Conservation (phyloP, 2,329 filamentous ascomycete species). For the Pyrenophora graminea region DNA sequence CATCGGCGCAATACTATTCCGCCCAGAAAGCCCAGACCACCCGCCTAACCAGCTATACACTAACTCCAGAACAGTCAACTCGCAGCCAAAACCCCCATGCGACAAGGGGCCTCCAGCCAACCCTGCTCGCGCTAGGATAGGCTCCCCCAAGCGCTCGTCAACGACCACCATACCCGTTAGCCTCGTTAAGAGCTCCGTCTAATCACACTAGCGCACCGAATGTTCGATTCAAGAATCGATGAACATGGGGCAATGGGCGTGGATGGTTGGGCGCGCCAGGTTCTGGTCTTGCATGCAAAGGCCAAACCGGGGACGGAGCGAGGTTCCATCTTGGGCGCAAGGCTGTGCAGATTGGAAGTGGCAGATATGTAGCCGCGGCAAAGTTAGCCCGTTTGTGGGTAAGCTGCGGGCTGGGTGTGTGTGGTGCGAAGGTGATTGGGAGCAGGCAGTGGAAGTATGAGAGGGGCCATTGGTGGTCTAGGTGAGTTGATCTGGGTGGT, state of each 20-base stretch:
- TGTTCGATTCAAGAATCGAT: conserved; percentile 13
- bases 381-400: conserved; percentile 11
- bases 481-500: no score
- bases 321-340: not conserved
- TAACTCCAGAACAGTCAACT: not conserved
- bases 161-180: not conserved
- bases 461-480: no score
- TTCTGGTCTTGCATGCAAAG: conserved; percentile 1
- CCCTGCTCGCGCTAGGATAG: not conserved
- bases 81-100: not conserved
- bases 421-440: conserved; percentile 2
- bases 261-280: no score
- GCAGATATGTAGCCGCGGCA: conserved; percentile 24
- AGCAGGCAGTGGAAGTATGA: not conserved
- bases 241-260: conserved; percentile 10
- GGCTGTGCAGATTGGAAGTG: conserved; percentile 10
- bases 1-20: conserved; percentile 9
- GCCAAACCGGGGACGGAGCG: no score
- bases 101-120: not conserved
- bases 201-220: conserved; percentile 14
- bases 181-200: no score
- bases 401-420: conserved; percentile 6
- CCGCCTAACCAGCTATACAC: conserved; percentile 1
- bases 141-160: not conserved
- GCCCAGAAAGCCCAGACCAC: conserved; percentile 2